Evolutionary conservation across 257 asterid genomes (phyloP).

Genomic region (Echites panduratus): DNA sequence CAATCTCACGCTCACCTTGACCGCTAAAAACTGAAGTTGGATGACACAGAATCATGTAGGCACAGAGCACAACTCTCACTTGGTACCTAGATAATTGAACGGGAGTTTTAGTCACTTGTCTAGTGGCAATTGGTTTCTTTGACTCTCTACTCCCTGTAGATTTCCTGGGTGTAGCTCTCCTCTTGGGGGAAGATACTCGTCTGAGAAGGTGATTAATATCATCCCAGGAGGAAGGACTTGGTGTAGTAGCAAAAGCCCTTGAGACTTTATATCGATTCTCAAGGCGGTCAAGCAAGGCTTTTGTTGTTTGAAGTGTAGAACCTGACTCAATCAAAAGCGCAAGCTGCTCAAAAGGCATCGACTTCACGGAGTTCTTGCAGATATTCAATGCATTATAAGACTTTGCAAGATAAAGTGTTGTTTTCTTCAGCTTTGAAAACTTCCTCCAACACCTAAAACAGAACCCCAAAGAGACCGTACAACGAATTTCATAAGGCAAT

Average conservation of each 20-base stretch:
- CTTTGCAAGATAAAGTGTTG: conserved; percentile 55
- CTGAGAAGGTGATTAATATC: conserved; percentile 92
- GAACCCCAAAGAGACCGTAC: not conserved
- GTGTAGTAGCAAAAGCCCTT: conserved; percentile 25
- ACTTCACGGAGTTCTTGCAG: conserved; percentile 53
- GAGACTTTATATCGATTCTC: conserved; percentile 58
- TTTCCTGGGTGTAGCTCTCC: conserved; percentile 51
- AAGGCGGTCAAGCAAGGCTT: conserved; percentile 75
- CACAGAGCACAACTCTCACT: conserved; percentile 85
- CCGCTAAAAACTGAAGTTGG: conserved; percentile 94
- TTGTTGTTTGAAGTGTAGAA: conserved; percentile 51
- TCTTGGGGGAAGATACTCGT: conserved; percentile 69
- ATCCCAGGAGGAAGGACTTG: conserved; percentile 42
- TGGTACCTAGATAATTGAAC: conserved; percentile 62
- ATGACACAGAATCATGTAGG: conserved; percentile 76
- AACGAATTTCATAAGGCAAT: too few relatives aligned
- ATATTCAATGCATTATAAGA: conserved; percentile 58
- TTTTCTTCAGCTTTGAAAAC: conserved; percentile 40
- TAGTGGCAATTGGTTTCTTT: conserved; percentile 24
- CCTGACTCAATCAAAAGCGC: conserved; percentile 66
- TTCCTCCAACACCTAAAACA: conserved; percentile 64
- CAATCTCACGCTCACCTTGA: conserved; percentile 73
- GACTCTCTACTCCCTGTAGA: conserved; percentile 27
- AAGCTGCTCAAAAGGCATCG: conserved; percentile 89
- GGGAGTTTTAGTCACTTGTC: conserved; percentile 25